Evolutionary conservation across 2,329 filamentous ascomycete genomes (phyloP), one percentile per base, ranked within the genome.

Genomic region (Neofusicoccum sp.): DNA sequence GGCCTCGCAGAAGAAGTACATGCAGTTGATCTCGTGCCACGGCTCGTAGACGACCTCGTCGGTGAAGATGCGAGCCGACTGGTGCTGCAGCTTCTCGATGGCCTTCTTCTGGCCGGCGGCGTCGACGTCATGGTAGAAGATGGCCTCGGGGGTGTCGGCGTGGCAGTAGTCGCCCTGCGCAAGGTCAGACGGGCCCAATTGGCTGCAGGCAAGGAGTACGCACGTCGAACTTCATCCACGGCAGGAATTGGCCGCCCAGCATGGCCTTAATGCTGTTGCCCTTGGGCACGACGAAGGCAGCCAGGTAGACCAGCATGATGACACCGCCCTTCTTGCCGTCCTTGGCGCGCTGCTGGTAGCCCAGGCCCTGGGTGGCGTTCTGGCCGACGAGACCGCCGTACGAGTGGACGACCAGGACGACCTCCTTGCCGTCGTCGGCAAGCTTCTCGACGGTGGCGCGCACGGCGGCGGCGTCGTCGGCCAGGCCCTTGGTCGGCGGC

Each of bases 251-350:
- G 4, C 70, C 70, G 6, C 70, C 69, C 6, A 73, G 52, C n/a
- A 68, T 67, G 56, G 71, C 73, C 54, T 71, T 52, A 41, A 79
- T 66, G 50, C 71, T 75, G 14, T 69, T 47, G 0, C 75, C 76
- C 56, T 74, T 69, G 6, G 73, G 72, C n/a, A 76, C 58, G 4
- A 75, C 70, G 61, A 79, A 79, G 0, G 74, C 74, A 56, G 72
- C 70, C 59, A 75, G 71, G 62, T 77, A 81, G 2, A 67, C 75
- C 16, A 71, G 64, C 62, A 68, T 71, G 3, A 75, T 65, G 2
- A 81, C 66, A 0, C 77, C 78, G 1, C 79, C 80, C 58, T 71
- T 74, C 64, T 76, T 72, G 0, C 77, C 77, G 12, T 68, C 62
- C 16, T 66, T 64, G 49, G 71, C 66, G 29, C 78, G 68, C 48